Evolutionary conservation across 2,329 filamentous ascomycete genomes (phyloP), one percentile per base, ranked within the genome.

Genomic region (Venturia asperata): DNA sequence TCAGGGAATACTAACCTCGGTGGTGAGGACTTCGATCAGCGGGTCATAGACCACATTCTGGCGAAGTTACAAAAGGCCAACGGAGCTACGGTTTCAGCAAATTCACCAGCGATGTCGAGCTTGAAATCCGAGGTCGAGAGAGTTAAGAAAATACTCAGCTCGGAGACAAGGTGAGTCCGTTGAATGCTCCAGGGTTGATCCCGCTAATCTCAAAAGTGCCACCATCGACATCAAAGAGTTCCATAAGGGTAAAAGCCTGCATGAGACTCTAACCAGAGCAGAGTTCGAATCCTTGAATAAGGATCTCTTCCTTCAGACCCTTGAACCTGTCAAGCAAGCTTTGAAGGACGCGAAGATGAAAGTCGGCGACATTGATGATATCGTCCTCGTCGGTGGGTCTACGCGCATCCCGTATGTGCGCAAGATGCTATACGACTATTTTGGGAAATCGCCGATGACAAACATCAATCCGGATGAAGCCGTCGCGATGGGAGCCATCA

Each of bases 391-490:
- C 2, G 62, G 62, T 11, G 62, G 62, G 19, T 63, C 62, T 10
- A 63, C 62, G 21, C 62, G 62, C 30, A 63, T 63, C 15, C 62
- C 62, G 17, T 41, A 49, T 13, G 62, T 63, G 21, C 37, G 49
- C n/a, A 21, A 43, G 24, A 45, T 63, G 43, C 49, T 63, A 1
- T n/a, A 63, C 19, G 49, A 63, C n/a, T 63, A 52, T 21, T 63
- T 63, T 43, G 62, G 62, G 24, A 49, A 58, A n/a, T 39, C 62
- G 34, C 43, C 62, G 9, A 37, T 49, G 62, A 55, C 43, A 24
- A 58, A 63, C 24, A 43, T 63, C 34, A 56, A 63, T 52, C 62
- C 62, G 4, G 62, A 63, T 37, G 62, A 63, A 39, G 62, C 62
- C 34, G 41, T 63, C 17, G 62, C 62, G 11, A 41, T 41, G 34